Evolutionary conservation across 345 rosid genomes (phyloP), one percentile per base, ranked within the genome.

Genomic region (Melastoma malabathricum): DNA sequence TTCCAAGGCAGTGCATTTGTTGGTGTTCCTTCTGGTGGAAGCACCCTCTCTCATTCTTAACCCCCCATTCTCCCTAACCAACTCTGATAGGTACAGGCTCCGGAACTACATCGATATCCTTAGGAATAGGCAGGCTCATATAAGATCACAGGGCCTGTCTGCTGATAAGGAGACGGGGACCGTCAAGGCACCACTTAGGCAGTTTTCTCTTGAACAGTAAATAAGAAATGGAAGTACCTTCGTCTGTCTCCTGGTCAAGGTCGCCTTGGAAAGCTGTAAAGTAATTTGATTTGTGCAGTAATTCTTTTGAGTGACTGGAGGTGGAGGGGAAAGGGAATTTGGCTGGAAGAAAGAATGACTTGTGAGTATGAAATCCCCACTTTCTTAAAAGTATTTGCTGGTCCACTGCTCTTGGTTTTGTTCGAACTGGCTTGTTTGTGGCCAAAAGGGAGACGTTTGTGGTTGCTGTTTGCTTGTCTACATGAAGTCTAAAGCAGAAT

Each of bases 21-120:
- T 92, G 50, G 67, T 73, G 47, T 87, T 92, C 64, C 95, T 92
- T 59, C 59, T 84, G 52, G 83, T 82, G 50, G 98, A 92, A 69
- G 98, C 98, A 43, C 93, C 95, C 6, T 79, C 84, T 10, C 88
- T 87, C 53, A 73, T 77, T 58, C 74, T 92, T 38, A 92, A 83
- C 59, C 98, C 97, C 15, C 89, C 94, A 1, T 72, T 92, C 60
- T 87, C 90, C 18, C 90, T 92, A 56, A 88, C 98, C 60, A 84
- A 81, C 73, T 79, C 88, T 7, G 88, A 79, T 53, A 75, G 83
- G 50, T 69, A 67, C 49, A 75, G 94, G 54, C 93, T 92, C 13
- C 68, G 73, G 15, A 72, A 52, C 12, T 92, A 87, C 66, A 84
- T 92, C 13, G 82, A 77, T 51, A 58, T 72, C 49, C 93, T 92